A percentile compares a stretch with the other conserved stretches of the same genome.
Conservation (phyloP, 345 rosid species). For the Mercurialis annua region DNA sequence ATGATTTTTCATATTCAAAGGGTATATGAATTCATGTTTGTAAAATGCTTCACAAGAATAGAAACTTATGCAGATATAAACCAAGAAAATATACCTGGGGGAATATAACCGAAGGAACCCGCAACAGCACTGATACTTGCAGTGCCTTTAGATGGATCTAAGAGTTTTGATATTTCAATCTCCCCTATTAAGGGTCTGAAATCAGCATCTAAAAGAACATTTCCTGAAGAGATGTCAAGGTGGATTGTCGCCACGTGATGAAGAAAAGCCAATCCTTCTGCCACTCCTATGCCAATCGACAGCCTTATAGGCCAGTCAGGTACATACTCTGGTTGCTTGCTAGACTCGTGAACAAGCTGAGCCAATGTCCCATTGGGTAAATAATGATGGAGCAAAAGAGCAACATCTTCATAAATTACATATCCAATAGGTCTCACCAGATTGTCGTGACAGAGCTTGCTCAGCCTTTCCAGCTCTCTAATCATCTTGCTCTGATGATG, state of each 20-base stretch:
- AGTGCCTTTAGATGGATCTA: conserved; percentile 37
- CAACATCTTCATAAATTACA: conserved; percentile 87
- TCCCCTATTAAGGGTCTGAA: conserved; percentile 31
- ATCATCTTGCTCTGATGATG: conserved; percentile 94
- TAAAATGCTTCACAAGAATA: neutral
- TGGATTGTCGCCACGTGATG: conserved; percentile 33
- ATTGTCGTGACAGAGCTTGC: conserved; percentile 92
- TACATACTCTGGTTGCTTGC: conserved; percentile 59
- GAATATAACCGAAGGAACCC: conserved; percentile 38
- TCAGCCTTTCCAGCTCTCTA: conserved; percentile 88
- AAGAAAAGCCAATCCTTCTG: conserved; percentile 34
- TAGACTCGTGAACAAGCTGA: conserved; percentile 72
- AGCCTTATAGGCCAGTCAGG: conserved; percentile 45
- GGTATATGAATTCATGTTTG: too few species aligned
- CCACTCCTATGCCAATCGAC: conserved; percentile 32
- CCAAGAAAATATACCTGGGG: conserved; percentile 24
- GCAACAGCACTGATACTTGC: conserved; percentile 43
- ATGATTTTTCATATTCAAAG: too few species aligned
- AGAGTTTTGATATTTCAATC: conserved; percentile 35
- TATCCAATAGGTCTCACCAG: conserved; percentile 77
- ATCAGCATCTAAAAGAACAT: conserved; percentile 31
- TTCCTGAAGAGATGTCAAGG: conserved; percentile 34
- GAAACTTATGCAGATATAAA: neutral
- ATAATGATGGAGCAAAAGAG: conserved; percentile 81
- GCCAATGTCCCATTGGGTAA: conserved; percentile 75